Conservation (phyloP, 2,329 filamentous ascomycete species). For the Trichoderma endophyticum region DNA sequence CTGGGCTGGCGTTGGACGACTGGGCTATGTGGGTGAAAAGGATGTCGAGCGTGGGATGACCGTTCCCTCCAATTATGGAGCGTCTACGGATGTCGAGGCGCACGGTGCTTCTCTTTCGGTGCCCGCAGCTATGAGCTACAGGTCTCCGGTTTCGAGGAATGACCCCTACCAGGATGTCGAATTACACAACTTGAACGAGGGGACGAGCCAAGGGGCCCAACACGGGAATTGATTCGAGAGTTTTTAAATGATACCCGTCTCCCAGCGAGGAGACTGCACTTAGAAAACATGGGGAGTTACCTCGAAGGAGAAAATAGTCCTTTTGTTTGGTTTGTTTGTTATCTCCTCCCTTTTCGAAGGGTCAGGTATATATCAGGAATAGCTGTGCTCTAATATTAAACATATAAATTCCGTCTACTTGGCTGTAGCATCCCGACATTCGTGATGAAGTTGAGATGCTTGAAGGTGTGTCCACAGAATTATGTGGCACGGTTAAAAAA, state of each 20-base stretch:
- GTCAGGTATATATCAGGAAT: not conserved
- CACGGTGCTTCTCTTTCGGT: not conserved
- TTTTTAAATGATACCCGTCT: constrained; percentile 10
- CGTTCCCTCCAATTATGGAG: constrained; percentile 24
- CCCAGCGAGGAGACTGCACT: not conserved
- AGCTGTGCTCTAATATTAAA: not conserved
- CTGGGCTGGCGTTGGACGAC: constrained; percentile 67
- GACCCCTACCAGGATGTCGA: constrained; percentile 34
- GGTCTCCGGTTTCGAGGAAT: constrained; percentile 1
- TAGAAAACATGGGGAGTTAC: not conserved
- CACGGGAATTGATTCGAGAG: not conserved
- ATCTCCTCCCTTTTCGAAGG: not conserved
- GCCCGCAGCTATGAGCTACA: constrained; percentile 20
- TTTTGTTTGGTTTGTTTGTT: not conserved
- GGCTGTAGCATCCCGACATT: not conserved
- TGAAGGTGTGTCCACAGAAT: not conserved
- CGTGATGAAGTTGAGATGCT: not conserved
- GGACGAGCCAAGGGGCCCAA: not conserved
- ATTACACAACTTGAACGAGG: constrained; percentile 24
- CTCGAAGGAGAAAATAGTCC: not conserved
- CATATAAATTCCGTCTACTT: not conserved
- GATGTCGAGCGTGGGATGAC: constrained; percentile 25
- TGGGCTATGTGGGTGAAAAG: constrained; percentile 51
- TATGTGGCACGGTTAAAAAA: not conserved
- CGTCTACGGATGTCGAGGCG: constrained; percentile 27